Evolutionary conservation across 768 basidiomycete species (phyloP).

Genomic region (Auricularia heimuer): DNA sequence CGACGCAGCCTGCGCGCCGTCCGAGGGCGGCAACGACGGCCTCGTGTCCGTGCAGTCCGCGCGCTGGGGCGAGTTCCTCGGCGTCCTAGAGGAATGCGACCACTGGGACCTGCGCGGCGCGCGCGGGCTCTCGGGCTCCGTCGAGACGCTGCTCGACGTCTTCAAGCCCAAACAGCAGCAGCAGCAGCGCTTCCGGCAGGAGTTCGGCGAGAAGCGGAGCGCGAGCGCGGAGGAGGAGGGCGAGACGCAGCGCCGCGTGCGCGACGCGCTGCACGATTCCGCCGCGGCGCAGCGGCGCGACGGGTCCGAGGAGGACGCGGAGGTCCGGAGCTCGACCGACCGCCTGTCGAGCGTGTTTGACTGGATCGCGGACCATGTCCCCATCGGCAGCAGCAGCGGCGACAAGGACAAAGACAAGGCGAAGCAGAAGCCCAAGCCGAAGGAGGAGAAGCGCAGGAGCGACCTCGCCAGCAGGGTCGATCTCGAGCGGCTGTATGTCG

Average conservation of each 20-base stretch:
- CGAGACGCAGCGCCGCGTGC: conserved; percentile 3
- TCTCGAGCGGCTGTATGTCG: conserved; percentile 83
- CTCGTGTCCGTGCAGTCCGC: conserved; percentile 88
- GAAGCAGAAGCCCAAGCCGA: not conserved
- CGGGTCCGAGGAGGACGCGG: conserved; percentile 35
- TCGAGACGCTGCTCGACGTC: conserved; percentile 6
- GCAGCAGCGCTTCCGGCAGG: conserved; percentile 18
- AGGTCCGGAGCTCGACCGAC: conserved; percentile 58
- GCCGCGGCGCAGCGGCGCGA: conserved; percentile 1
- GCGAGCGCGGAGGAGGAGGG: conserved; percentile 4
- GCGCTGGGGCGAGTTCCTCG: conserved; percentile 93
- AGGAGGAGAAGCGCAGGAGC: conserved; percentile 21
- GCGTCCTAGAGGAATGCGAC: conserved; percentile 80
- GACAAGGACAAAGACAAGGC: conserved; percentile 13
- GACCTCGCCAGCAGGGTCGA: conserved; percentile 62
- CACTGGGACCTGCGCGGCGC: conserved; percentile 96
- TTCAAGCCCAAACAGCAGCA: conserved; percentile 22
- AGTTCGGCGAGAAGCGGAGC: conserved; percentile 18
- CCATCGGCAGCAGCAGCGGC: conserved; percentile 21
- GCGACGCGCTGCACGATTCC: not conserved
- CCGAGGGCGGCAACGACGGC: conserved; percentile 77
- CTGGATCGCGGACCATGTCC: conserved; percentile 69
- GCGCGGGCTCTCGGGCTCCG: conserved; percentile 35
- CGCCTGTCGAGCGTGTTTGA: conserved; percentile 67
- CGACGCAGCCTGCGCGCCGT: conserved; percentile 67